Conservation (phyloP, 495 filamentous ascomycete species). For the Penicillium crystallinum region DNA sequence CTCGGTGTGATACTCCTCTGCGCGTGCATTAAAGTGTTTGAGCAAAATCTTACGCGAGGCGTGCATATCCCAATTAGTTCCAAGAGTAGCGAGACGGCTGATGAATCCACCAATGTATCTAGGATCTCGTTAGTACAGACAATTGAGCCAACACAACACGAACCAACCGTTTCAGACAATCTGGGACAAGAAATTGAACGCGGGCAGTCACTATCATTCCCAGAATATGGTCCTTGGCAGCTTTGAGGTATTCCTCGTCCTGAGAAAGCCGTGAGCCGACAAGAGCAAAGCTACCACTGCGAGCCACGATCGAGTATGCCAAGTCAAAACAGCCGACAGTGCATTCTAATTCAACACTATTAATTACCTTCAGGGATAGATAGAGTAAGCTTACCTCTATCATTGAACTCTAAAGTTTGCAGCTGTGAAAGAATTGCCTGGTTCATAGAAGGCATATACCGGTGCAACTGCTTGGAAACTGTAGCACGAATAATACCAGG, state of each 20-base stretch:
- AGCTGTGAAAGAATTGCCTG: slow-evolving; percentile 19
- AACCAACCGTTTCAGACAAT: slow-evolving; percentile 15
- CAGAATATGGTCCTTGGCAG: slow-evolving; percentile 23
- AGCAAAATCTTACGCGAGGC: slow-evolving; percentile 21
- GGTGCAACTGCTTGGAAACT: slow-evolving; percentile 16
- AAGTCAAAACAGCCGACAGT: slow-evolving; percentile 17
- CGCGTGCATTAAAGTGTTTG: slow-evolving; percentile 21
- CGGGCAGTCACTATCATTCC: slow-evolving; percentile 25
- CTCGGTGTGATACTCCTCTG: slow-evolving; percentile 17
- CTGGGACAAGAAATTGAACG: slow-evolving; percentile 19
- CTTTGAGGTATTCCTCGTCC: slow-evolving; percentile 21
- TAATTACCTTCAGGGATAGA: background rate
- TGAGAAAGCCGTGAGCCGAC: slow-evolving; percentile 18
- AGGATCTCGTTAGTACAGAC: background rate
- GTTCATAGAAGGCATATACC: slow-evolving; percentile 19
- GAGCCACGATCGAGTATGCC: slow-evolving; percentile 23
- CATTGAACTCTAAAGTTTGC: background rate
- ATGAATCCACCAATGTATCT: slow-evolving; percentile 22
- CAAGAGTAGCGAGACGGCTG: slow-evolving; percentile 9
- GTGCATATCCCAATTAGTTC: slow-evolving; percentile 24
- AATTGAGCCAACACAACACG: background rate
- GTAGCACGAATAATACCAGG: slow-evolving; percentile 22
- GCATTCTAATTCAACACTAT: slow-evolving; percentile 11
- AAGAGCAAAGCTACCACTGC: slow-evolving; percentile 21
- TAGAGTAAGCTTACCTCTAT: slow-evolving; percentile 8